Evolutionary conservation across 176 grass and related monocot species (phyloP).

Genomic region (Oryza meyeriana): DNA sequence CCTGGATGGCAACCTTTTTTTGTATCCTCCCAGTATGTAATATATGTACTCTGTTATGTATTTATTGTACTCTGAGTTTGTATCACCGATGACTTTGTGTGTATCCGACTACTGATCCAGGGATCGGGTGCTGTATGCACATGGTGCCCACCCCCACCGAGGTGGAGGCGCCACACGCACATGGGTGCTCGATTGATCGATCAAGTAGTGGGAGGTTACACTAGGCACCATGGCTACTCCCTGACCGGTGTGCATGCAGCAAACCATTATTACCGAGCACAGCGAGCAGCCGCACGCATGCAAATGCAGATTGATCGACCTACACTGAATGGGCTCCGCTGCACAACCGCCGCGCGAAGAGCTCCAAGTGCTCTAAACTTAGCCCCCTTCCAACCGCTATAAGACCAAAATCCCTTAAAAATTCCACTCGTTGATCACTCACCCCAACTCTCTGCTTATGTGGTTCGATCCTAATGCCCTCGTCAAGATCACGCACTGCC

Average conservation of each 20-base stretch:
- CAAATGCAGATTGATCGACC: not conserved
- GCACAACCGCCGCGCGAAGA: slow-evolving; percentile 27
- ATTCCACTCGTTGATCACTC: not conserved
- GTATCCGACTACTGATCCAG: no score
- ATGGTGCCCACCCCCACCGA: no score
- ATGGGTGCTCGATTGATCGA: not conserved
- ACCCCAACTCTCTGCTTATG: no score
- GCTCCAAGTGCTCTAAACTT: slow-evolving; percentile 36
- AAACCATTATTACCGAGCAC: no score
- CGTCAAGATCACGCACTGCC: not conserved
- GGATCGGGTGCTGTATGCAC: no score
- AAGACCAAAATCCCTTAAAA: not conserved
- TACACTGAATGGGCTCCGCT: not conserved
- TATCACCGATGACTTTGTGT: no score
- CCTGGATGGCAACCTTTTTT: no score
- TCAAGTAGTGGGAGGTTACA: not conserved
- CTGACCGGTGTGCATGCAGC: no score
- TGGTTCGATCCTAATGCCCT: not conserved
- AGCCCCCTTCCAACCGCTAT: not conserved
- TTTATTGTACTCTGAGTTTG: no score
- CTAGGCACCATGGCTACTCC: not conserved
- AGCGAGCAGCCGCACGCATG: not conserved
- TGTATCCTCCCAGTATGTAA: no score
- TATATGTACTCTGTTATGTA: no score
- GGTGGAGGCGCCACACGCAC: no score